phyloP scores from a whole-genome alignment of 2,329 filamentous ascomycete species.

The Cladophialophora exuberans region DNA sequence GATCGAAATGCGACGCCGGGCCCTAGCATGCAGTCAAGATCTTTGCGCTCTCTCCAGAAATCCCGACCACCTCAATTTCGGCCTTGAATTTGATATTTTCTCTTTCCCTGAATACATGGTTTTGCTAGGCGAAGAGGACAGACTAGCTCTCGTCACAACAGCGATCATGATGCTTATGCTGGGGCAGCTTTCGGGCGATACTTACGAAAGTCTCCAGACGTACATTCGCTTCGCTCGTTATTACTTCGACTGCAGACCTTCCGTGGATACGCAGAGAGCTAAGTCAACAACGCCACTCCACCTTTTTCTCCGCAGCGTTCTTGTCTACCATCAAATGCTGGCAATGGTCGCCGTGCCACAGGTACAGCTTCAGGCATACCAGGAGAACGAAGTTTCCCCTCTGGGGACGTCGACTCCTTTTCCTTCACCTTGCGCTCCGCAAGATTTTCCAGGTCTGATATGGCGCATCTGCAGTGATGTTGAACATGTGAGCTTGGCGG shows the following conservation, averaged over 20 bases:
- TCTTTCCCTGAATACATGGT: not conserved
- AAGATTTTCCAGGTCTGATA: not conserved
- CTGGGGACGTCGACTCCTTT: not conserved
- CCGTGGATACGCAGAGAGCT: not conserved
- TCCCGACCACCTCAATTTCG: too few relatives aligned
- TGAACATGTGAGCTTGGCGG: not conserved
- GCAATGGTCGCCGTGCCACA: not conserved
- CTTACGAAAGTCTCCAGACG: not conserved
- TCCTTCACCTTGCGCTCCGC: not conserved
- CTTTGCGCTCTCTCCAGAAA: not conserved
- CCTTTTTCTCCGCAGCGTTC: conserved; percentile 2
- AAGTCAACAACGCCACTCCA: not conserved
- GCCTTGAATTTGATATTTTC: not conserved
- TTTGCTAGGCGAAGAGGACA: not conserved
- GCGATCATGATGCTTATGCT: not conserved
- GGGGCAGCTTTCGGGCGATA: conserved; percentile 2
- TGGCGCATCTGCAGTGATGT: not conserved
- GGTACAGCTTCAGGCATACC: not conserved
- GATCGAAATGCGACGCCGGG: not conserved
- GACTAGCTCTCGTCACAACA: not conserved
- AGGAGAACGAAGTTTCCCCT: too few relatives aligned
- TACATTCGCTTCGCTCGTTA: conserved; percentile 2
- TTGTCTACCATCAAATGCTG: conserved; percentile 3
- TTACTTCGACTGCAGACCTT: not conserved
- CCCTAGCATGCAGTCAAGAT: not conserved